phyloP scores from a whole-genome alignment of 108 stramenopile genomes.

The Fistulifera pelliculosa region DNA sequence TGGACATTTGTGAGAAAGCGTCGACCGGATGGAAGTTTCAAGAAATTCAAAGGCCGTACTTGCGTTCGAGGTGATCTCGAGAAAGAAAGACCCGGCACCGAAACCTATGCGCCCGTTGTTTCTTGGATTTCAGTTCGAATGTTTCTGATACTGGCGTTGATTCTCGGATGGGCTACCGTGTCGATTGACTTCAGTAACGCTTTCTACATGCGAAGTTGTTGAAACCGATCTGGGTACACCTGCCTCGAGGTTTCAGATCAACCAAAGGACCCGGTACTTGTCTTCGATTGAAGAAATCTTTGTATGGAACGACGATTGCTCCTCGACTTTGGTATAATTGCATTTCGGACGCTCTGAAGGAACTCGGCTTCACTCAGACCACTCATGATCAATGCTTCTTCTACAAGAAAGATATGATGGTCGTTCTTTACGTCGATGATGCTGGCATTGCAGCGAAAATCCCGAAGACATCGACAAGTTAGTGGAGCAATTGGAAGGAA shows the following conservation, averaged over 20 bases:
- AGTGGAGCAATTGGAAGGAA: not conserved
- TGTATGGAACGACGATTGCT: conserved; percentile 11
- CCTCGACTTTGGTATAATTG: conserved; percentile 24
- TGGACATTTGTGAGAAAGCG: conserved; percentile 43
- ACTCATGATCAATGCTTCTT: conserved; percentile 33
- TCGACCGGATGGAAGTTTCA: conserved; percentile 30
- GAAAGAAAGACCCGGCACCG: conserved; percentile 15
- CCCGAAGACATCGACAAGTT: not conserved
- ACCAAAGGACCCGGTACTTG: not conserved
- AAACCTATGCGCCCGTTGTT: conserved; percentile 41
- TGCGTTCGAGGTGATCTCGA: conserved; percentile 40
- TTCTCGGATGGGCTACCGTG: not conserved
- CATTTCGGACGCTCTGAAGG: conserved; percentile 5
- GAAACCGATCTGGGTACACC: conserved; percentile 11
- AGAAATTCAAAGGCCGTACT: conserved; percentile 36
- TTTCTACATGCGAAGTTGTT: conserved; percentile 17
- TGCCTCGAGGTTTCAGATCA: conserved; percentile 16
- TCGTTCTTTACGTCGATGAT: conserved; percentile 37
- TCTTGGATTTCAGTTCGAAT: conserved; percentile 26
- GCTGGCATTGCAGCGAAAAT: conserved; percentile 4
- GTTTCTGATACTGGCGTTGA: conserved; percentile 11
- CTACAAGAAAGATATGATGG: conserved; percentile 14
- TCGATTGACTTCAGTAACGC: conserved; percentile 16
- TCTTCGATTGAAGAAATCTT: conserved; percentile 5
- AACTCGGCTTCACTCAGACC: conserved; percentile 13